Evolutionary conservation across 179 eudicot genomes (phyloP).

Genomic region (Drosera spatulata): DNA sequence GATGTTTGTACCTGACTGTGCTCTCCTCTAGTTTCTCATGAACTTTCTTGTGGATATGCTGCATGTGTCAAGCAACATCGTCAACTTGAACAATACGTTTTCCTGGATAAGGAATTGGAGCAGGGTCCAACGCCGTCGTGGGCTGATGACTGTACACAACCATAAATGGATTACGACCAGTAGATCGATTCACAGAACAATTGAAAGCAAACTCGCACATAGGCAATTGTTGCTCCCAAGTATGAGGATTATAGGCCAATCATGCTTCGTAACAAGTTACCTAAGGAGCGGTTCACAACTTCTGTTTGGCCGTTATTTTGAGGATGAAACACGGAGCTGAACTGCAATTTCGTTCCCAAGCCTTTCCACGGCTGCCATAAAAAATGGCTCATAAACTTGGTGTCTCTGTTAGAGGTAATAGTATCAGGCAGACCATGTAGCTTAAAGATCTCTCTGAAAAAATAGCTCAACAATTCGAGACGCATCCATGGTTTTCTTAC

Average conservation of each 20-base stretch:
- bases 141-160: background rate
- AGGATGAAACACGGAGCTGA: background rate
- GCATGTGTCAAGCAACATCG: background rate
- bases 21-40: too few relatives aligned
- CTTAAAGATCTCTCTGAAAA: constrained; percentile 1
- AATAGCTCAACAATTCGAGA: background rate
- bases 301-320: constrained; percentile 8
- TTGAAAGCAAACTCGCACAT: constrained; percentile 6
- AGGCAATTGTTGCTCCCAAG: background rate
- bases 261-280: background rate
- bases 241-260: background rate
- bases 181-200: background rate
- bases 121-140: background rate
- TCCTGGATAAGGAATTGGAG: background rate
- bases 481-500: constrained; percentile 6
- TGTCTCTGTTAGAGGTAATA: background rate
- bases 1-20: too few relatives aligned
- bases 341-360: constrained; percentile 3
- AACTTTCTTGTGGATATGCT: background rate
- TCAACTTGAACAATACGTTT: background rate
- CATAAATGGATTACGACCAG: background rate
- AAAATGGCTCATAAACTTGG: background rate
- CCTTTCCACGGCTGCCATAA: background rate
- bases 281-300: constrained; percentile 4
- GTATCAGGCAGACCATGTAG: background rate